phyloP scores from a whole-genome alignment of 805 yeast species.

The Candida nemodendra region DNA sequence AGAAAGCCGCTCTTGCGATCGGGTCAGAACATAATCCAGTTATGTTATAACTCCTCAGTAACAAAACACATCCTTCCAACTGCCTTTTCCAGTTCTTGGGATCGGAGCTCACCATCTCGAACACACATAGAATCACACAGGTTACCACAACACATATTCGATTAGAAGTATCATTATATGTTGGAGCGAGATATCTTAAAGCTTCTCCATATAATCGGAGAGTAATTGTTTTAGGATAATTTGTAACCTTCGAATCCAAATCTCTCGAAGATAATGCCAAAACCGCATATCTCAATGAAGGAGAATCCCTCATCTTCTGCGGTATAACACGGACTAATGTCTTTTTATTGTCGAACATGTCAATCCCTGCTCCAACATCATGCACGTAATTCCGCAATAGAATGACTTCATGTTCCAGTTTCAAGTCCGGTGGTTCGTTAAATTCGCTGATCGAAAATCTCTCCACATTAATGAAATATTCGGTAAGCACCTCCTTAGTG shows the following conservation, averaged over 20 bases:
- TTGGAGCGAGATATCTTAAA: conserved; percentile 24
- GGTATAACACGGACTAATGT: conserved; percentile 9
- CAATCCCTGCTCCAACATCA: conserved; percentile 38
- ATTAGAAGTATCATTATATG: conserved; percentile 3
- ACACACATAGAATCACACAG: conserved; percentile 39
- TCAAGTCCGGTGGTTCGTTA: conserved; percentile 1
- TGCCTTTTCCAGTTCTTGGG: conserved; percentile 40
- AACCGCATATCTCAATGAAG: conserved; percentile 12
- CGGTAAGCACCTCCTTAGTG: conserved; percentile 8
- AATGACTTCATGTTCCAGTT: conserved; percentile 21
- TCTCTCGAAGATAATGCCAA: conserved; percentile 18
- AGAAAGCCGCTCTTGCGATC: conserved; percentile 35
- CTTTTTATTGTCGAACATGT: conserved; percentile 29
- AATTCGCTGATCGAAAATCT: conserved; percentile 2
- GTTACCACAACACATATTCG: conserved; percentile 28
- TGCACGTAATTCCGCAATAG: conserved; percentile 32
- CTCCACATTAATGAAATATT: conserved; percentile 13
- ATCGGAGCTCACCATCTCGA: conserved; percentile 39
- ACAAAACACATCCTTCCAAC: conserved; percentile 38
- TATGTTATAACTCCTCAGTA: conserved; percentile 34
- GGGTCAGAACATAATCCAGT: conserved; percentile 32
- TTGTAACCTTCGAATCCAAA: conserved; percentile 7
- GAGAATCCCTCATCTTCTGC: conserved; percentile 8
- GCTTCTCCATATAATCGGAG: conserved; percentile 31
- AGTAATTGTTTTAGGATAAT: conserved; percentile 18